Base-by-base conservation (phyloP, 179 eudicot genomes). In the Beta lomatogona region DNA sequence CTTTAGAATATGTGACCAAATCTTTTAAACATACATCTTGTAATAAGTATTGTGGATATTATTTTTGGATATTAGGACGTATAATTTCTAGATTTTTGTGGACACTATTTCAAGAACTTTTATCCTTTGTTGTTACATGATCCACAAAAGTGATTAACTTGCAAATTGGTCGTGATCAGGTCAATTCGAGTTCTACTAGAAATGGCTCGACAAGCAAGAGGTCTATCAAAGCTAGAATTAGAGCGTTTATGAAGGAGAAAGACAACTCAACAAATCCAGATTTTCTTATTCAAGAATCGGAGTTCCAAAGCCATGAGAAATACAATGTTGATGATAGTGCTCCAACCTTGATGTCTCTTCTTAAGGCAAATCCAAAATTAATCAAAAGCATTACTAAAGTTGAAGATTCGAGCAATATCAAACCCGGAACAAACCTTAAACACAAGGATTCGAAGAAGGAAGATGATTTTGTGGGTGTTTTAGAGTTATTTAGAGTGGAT, bases 401-500 rank as follows among this genome's bases (percentile, higher is more conserved):
- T 3, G 82, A 85, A 8, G 77, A 81, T 13, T 61, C 82, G 68
- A 77, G 67, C 46, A 75, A 75, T 79, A 48, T 68, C n/a, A 68
- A 44, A 18, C 70, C 25, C n/a, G n/a, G 25, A 22, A 71, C 31
- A 55, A 21, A 74, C 57, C 71, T 81, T 76, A 73, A 86, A 46
- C 46, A 25, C 11, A 82, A 80, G 31, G 87, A 86, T 67, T 75
- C 86, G 7, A 85, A 88, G 58, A 28, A 50, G 45, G 12, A 73
- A 53, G 86, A 85, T 14, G 85, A 87, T 45, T 80, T 48, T 67
- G 84, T 85, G 72, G 93, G 89, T 82, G 87, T 88, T 52, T 71
- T 89, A 19, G 90, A 91, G 80, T 63, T 88, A 15, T 89, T 88
- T 50, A 85, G 85, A 77, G 86, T 87, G 65, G 89, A 87, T 76